Conservation (phyloP, 305 asterid species). For the Solanum aculeatissimum region DNA sequence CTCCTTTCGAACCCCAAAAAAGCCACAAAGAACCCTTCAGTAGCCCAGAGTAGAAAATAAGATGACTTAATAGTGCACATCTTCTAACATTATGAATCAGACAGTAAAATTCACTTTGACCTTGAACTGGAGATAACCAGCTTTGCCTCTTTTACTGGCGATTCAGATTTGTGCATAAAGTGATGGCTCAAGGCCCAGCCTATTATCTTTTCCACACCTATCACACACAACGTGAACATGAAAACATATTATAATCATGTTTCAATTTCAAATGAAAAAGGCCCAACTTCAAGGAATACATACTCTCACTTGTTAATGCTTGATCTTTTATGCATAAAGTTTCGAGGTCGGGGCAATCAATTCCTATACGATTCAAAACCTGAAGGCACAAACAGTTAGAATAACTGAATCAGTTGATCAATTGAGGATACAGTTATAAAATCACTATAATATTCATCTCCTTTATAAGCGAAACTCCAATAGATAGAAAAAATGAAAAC, state of each 20-base stretch:
- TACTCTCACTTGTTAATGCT: conserved; percentile 72
- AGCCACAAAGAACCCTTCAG: not conserved
- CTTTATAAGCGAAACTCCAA: not conserved
- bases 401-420: not conserved
- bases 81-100: not conserved
- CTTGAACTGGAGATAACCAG: conserved; percentile 58
- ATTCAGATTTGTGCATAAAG: conserved; percentile 51
- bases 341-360: conserved; percentile 27
- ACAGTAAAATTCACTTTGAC: conserved; percentile 15
- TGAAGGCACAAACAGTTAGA: conserved; percentile 13
- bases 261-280: conserved; percentile 3
- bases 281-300: conserved; percentile 14
- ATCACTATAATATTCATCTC: not conserved
- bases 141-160: conserved; percentile 34
- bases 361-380: conserved; percentile 26
- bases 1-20: not conserved
- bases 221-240: conserved; percentile 10
- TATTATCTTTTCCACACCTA: conserved; percentile 61
- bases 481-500: not conserved
- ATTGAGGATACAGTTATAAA: not conserved
- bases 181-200: conserved; percentile 87
- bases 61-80: not conserved
- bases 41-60: not conserved
- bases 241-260: not conserved
- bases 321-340: conserved; percentile 53